Evolutionary conservation across 179 eudicot genomes (phyloP).

Genomic region (Camellia oleifera): DNA sequence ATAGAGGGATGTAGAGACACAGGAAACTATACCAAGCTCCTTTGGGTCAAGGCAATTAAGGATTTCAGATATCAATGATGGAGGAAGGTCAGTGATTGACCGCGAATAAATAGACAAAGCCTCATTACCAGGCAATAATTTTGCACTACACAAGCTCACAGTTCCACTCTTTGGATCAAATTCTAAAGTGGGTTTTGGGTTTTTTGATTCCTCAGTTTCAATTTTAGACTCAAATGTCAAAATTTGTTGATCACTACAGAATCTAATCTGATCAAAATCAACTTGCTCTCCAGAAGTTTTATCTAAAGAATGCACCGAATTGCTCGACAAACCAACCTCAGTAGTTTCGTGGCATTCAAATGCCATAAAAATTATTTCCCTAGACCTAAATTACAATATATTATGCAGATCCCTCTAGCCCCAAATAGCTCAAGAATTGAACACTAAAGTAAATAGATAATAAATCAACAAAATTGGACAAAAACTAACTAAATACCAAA

Average conservation of each 20-base stretch:
- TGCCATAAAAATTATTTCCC: conserved; percentile 66
- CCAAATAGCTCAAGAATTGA: not conserved
- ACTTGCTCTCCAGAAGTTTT: conserved; percentile 28
- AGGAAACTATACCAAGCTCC: conserved; percentile 87
- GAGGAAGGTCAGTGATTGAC: conserved; percentile 81
- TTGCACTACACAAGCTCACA: conserved; percentile 19
- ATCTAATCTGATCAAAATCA: conserved; percentile 26
- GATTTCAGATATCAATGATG: conserved; percentile 76
- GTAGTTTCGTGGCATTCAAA: conserved; percentile 70
- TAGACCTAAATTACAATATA: not conserved
- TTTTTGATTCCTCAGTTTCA: conserved; percentile 25
- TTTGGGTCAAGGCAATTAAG: conserved; percentile 87
- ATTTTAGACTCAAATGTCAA: conserved; percentile 24
- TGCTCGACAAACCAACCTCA: conserved; percentile 37
- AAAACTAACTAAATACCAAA: not conserved
- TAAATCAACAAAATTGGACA: not conserved
- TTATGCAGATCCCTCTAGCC: not conserved
- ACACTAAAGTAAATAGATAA: not conserved
- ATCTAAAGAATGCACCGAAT: conserved; percentile 29
- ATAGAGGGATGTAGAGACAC: conserved; percentile 65
- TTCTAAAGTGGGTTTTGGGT: conserved; percentile 21
- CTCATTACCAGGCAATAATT: conserved; percentile 35
- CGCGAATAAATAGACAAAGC: conserved; percentile 25
- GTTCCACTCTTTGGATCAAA: conserved; percentile 28
- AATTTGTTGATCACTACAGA: not conserved